phyloP scores from a whole-genome alignment of 805 yeast genomes.

The Lachancea sp. region DNA sequence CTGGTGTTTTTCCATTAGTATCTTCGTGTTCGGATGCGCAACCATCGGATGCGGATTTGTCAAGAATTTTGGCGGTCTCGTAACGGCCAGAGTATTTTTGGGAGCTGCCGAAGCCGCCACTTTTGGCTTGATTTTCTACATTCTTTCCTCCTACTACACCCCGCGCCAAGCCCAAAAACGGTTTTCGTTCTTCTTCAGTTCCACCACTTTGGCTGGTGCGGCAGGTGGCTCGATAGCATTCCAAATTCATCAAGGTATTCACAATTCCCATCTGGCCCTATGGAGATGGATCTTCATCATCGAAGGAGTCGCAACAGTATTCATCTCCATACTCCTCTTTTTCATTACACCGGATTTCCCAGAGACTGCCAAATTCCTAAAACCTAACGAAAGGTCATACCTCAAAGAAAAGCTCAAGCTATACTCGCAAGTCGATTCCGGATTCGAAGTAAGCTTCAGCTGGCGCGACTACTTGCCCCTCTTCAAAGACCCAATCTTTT shows the following conservation, averaged over 20 bases:
- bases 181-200: slow-evolving; percentile 3
- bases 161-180: slow-evolving; percentile 3
- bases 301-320: slow-evolving; percentile 5
- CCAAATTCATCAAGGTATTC: slow-evolving; percentile 1
- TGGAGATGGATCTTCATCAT: slow-evolving; percentile 9
- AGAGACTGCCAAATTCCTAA: slow-evolving; percentile 6
- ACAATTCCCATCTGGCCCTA: slow-evolving; percentile 1
- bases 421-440: slow-evolving; percentile 3
- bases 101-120: slow-evolving; percentile 6
- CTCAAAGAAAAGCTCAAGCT: slow-evolving; percentile 3
- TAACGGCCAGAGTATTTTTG: slow-evolving; percentile 3
- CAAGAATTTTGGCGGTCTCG: slow-evolving; percentile 4
- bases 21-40: slow-evolving; percentile 5
- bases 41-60: slow-evolving; percentile 5
- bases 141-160: slow-evolving; percentile 3
- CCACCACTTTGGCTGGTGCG: slow-evolving; percentile 7
- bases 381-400: slow-evolving; percentile 2
- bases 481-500: slow-evolving; percentile 6
- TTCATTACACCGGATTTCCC: slow-evolving; percentile 7
- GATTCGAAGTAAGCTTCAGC: slow-evolving; percentile 1
- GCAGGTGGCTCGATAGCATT: slow-evolving; percentile 7
- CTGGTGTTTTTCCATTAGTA: slow-evolving; percentile 6
- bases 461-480: slow-evolving; percentile 7
- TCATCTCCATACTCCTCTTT: slow-evolving; percentile 3
- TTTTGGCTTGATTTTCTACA: slow-evolving; percentile 5